A percentile compares a stretch with the other conserved stretches of the same genome.
These are phyloP conservation scores for Trametes polyzona DNA, from an alignment of 1,284 basidiomycete genomes.

Conservation along the genomic window DNA sequence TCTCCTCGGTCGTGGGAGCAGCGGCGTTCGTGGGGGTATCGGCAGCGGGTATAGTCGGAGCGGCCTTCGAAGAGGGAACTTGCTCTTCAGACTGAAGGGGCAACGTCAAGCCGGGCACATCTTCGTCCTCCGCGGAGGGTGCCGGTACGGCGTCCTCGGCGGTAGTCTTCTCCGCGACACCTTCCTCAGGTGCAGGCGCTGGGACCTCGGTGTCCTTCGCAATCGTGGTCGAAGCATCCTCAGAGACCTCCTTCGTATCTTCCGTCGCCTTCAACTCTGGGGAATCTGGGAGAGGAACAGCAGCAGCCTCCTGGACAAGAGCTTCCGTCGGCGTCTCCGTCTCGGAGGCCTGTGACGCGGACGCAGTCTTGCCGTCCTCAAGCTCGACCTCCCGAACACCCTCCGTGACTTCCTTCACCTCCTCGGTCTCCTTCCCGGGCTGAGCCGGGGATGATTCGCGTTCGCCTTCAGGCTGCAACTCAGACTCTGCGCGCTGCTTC, in stretches of 20 bases:
- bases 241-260: slow-evolving; percentile 11
- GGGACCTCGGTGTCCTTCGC: slow-evolving; percentile 11
- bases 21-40: background rate
- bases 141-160: background rate
- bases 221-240: slow-evolving; percentile 8
- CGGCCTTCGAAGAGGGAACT: background rate
- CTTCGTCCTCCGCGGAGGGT: slow-evolving; percentile 23
- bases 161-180: background rate
- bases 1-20: background rate
- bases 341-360: slow-evolving; percentile 39
- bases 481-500: slow-evolving; percentile 45
- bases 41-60: background rate
- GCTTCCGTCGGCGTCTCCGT: slow-evolving; percentile 17
- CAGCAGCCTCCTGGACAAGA: slow-evolving; percentile 45
- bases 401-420: slow-evolving; percentile 68
- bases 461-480: slow-evolving; percentile 28
- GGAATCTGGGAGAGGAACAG: slow-evolving; percentile 56
- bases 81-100: background rate
- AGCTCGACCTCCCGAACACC: slow-evolving; percentile 73
- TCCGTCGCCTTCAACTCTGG: slow-evolving; percentile 32
- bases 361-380: slow-evolving; percentile 43
- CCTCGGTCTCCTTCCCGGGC: slow-evolving; percentile 45
- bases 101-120: slow-evolving; percentile 26
- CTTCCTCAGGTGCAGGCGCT: background rate
- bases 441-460: slow-evolving; percentile 27